Conservation (phyloP, 345 rosid species). For the Boechera divaricarpa region DNA sequence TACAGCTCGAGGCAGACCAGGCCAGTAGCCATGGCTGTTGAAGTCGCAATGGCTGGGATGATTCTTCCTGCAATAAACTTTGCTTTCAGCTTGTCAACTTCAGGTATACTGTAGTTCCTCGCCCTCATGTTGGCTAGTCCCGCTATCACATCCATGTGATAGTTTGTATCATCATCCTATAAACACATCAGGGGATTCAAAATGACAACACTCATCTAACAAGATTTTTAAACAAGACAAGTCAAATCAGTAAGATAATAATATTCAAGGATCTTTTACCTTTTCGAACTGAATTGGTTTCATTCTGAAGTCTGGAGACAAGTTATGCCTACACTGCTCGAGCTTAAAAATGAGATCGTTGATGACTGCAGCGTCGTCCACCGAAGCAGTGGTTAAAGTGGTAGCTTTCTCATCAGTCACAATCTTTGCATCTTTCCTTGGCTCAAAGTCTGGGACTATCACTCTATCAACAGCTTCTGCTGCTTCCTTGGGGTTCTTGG, state of each 20-base stretch:
- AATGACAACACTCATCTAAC: slow-evolving; percentile 10
- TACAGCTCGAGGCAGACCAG: slow-evolving; percentile 79
- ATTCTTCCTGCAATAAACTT: slow-evolving; percentile 83
- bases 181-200: slow-evolving; percentile 3
- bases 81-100: slow-evolving; percentile 79
- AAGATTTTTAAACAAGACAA: background rate
- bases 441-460: slow-evolving; percentile 71
- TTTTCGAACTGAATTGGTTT: slow-evolving; percentile 76
- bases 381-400: slow-evolving; percentile 47
- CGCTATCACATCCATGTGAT: slow-evolving; percentile 78
- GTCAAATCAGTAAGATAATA: background rate
- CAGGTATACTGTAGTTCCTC: slow-evolving; percentile 72
- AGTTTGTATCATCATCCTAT: slow-evolving; percentile 80
- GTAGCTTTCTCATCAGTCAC: slow-evolving; percentile 78
- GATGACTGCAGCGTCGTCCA: slow-evolving; percentile 65
- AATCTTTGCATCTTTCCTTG: slow-evolving; percentile 63
- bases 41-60: slow-evolving; percentile 81
- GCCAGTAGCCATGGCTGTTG: slow-evolving; percentile 94
- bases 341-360: slow-evolving; percentile 54
- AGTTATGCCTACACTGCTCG: slow-evolving; percentile 51
- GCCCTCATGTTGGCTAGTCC: slow-evolving; percentile 89
- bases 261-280: slow-evolving; percentile 45
- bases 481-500: slow-evolving; percentile 54
- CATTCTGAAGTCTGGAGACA: slow-evolving; percentile 65
- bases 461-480: slow-evolving; percentile 65